Base-by-base conservation (phyloP, 1,284 basidiomycete genomes). In the Ceratorhiza oryzae-sativae region DNA sequence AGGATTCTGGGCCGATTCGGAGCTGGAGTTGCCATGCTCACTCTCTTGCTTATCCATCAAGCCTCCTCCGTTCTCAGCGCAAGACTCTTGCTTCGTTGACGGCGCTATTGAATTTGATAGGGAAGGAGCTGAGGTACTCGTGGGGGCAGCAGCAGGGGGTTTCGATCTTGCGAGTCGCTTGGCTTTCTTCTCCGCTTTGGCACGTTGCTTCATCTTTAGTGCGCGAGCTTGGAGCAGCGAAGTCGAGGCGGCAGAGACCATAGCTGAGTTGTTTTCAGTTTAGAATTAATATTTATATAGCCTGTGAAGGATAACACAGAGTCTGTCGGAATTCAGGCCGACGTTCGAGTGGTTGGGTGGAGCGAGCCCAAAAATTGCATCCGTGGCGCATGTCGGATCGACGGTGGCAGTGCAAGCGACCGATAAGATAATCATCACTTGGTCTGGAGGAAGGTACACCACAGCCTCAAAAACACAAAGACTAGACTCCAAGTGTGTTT, bases 151-250 rank as follows among this genome's bases (percentile, higher is more conserved):
- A 3, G 53, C 10, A 13, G 34, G 10, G 12, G 25, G n/a, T 36
- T 23, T 39, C 12, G 27, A 12, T 20, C 39, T 34, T 20, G 60
- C 60, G 34, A 45, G 45, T 49, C 60, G 42, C 18, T 67, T 67
- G 15, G 49, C 49, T 30, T 42, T 56, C 15, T 67, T 67, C 51
- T 53, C 63, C 12, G 63, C 63, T 20, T 67, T 53, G 13, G 63
- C 63, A n/a, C 51, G 49, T 20, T 67, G 63, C 39, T 67, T 67
- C 63, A 67, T 67, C 30, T 67, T 67, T 36, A 67, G 49, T 55
- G 63, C 63, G 2, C 63, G 48, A 25, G 63, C 63, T 41, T 67
- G 63, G 25, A 67, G 63, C 18, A 49, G n/a, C 15, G 61, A 63
- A 4, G 48, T 49, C 2, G 61, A 39, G 25, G 18, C 20, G n/a